A percentile compares a stretch with the other conserved stretches of the same genome.
Conservation (phyloP, 306 rosid species). For the Coriaria nepalensis region DNA sequence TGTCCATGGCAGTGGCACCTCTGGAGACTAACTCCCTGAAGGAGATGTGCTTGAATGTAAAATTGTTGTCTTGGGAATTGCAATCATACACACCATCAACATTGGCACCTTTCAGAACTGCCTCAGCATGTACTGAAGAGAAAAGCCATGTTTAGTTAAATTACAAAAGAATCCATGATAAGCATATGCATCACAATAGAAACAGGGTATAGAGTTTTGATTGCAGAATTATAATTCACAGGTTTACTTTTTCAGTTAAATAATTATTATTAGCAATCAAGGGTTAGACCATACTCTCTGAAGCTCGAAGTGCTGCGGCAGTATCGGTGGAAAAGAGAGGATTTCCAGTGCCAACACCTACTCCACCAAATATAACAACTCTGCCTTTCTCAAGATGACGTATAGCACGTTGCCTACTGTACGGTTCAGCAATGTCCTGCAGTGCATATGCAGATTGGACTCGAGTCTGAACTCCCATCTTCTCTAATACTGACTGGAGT, state of each 20-base stretch:
- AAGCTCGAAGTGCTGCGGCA: constrained; percentile 34
- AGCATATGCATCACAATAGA: no score
- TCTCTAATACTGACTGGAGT: constrained; percentile 40
- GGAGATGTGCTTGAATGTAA: constrained; percentile 39
- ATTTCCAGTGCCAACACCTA: constrained; percentile 37
- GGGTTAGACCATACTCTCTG: constrained; percentile 21
- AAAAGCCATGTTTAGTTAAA: constrained; percentile 1
- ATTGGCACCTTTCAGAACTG: constrained; percentile 39
- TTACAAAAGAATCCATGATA: constrained; percentile 6
- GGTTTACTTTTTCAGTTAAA: no score
- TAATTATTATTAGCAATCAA: background rate
- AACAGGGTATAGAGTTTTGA: no score
- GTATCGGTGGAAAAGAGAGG: constrained; percentile 36
- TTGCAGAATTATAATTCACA: no score
- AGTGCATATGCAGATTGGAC: constrained; percentile 33
- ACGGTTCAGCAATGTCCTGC: constrained; percentile 44
- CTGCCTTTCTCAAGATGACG: constrained; percentile 42
- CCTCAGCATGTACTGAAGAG: constrained; percentile 37
- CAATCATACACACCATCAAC: constrained; percentile 42
- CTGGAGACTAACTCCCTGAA: constrained; percentile 31
- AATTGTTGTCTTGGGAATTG: constrained; percentile 37
- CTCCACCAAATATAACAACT: constrained; percentile 41
- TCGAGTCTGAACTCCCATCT: constrained; percentile 34
- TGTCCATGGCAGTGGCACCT: constrained; percentile 34
- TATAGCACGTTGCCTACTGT: constrained; percentile 35